Evolutionary conservation across 306 rosid genomes (phyloP).

Genomic region (Canavalia ensiformis): DNA sequence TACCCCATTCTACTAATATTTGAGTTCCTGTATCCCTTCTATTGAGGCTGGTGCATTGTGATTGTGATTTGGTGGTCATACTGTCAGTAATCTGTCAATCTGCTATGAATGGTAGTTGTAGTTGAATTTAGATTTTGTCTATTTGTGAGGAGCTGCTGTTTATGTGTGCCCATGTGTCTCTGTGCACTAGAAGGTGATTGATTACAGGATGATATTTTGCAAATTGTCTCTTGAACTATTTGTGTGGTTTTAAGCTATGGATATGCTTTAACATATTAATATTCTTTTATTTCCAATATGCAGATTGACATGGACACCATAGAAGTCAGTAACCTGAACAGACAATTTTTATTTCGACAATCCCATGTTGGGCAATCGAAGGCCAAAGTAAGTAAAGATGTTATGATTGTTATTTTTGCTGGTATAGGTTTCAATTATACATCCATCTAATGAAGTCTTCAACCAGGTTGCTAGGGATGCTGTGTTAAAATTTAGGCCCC

Average conservation of each 20-base stretch:
- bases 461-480: conserved; percentile 99
- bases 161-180: background rate
- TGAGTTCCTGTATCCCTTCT: background rate
- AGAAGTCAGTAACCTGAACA: conserved; percentile 99
- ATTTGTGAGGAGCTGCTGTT: background rate
- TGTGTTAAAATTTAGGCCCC: conserved; percentile 92
- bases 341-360: conserved; percentile 97
- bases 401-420: conserved; percentile 19
- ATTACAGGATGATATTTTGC: conserved; percentile 21
- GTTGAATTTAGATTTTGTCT: background rate
- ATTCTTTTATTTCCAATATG: conserved; percentile 49
- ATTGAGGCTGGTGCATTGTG: conserved; percentile 11
- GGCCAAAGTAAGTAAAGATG: conserved; percentile 76
- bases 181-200: background rate
- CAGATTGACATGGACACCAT: conserved; percentile 99
- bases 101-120: background rate
- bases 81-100: background rate
- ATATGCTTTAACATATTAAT: conserved; percentile 21
- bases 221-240: conserved; percentile 11
- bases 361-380: conserved; percentile 98
- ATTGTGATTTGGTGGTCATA: conserved; percentile 11
- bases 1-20: background rate
- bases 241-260: conserved; percentile 34
- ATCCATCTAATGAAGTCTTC: conserved; percentile 49
- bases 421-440: conserved; percentile 35